A percentile compares a stretch with the other conserved stretches of the same genome.
These are phyloP conservation scores for Hirsutella rhossiliensis DNA, from an alignment of 2,329 filamentous ascomycete genomes.

Conservation along the genomic window DNA sequence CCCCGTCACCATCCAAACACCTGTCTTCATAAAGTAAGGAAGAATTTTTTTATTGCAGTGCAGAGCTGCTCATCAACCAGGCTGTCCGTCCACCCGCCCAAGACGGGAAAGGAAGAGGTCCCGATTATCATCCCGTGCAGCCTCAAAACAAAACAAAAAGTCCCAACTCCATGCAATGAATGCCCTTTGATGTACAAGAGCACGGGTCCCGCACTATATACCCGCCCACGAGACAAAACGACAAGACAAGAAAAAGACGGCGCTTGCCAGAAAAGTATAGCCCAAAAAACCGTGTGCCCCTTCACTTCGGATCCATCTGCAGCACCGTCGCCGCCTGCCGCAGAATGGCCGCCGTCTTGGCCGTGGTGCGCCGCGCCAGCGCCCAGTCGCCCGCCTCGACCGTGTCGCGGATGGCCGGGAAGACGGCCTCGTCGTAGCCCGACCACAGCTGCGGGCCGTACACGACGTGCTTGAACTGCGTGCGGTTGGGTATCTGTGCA, in stretches of 20 bases:
- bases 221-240: constrained; percentile 2
- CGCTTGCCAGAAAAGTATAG: neutral
- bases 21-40: no score
- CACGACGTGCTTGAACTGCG: constrained; percentile 88
- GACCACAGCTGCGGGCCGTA: constrained; percentile 77
- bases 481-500: constrained; percentile 65
- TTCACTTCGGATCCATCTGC: constrained; percentile 10
- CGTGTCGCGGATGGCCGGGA: constrained; percentile 72
- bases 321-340: constrained; percentile 38
- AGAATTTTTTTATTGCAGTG: no score
- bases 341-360: constrained; percentile 60
- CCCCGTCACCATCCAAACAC: no score
- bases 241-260: constrained; percentile 4
- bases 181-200: constrained; percentile 7
- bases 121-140: constrained; percentile 1
- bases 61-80: no score
- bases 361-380: constrained; percentile 52
- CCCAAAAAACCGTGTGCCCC: constrained; percentile 5
- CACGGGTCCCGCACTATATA: neutral
- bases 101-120: neutral
- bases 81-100: no score
- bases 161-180: constrained; percentile 23
- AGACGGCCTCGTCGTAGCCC: constrained; percentile 19
- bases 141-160: constrained; percentile 3
- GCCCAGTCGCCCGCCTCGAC: constrained; percentile 61